A percentile compares a stretch with the other conserved stretches of the same genome.
Evolutionary conservation across 2,329 filamentous ascomycete genomes (phyloP).

Genomic region (Botrytis galanthina): DNA sequence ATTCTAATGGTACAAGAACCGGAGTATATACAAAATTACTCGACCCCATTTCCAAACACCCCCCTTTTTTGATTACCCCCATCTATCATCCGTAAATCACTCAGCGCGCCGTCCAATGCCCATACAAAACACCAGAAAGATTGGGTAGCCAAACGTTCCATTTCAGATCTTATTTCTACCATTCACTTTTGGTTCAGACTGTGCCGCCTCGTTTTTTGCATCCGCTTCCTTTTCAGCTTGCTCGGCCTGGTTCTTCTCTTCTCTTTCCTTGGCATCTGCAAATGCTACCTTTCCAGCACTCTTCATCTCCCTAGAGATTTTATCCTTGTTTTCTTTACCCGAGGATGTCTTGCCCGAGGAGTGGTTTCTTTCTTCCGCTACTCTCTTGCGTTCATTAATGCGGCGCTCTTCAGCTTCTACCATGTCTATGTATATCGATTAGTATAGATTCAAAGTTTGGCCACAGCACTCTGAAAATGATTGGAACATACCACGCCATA

Average conservation of each 20-base stretch:
- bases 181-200: background rate
- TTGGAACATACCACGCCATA: conserved; percentile 76
- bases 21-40: background rate
- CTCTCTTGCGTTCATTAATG: conserved; percentile 51
- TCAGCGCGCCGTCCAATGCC: background rate
- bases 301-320: conserved; percentile 41
- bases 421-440: conserved; percentile 61
- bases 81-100: background rate
- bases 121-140: background rate
- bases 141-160: background rate
- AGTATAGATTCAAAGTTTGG: conserved; percentile 15
- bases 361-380: conserved; percentile 44
- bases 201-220: conserved; percentile 14
- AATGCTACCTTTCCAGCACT: conserved; percentile 31
- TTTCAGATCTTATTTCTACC: background rate
- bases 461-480: background rate
- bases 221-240: conserved; percentile 22
- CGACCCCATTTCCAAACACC: background rate
- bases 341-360: conserved; percentile 44
- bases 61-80: background rate
- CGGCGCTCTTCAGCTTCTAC: conserved; percentile 73
- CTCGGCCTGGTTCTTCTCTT: conserved; percentile 23
- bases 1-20: background rate
- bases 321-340: conserved; percentile 50
- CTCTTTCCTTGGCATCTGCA: conserved; percentile 21